Evolutionary conservation across 1,139 yeast species (phyloP).

Genomic region (Protomyces arabidopsidicola): DNA sequence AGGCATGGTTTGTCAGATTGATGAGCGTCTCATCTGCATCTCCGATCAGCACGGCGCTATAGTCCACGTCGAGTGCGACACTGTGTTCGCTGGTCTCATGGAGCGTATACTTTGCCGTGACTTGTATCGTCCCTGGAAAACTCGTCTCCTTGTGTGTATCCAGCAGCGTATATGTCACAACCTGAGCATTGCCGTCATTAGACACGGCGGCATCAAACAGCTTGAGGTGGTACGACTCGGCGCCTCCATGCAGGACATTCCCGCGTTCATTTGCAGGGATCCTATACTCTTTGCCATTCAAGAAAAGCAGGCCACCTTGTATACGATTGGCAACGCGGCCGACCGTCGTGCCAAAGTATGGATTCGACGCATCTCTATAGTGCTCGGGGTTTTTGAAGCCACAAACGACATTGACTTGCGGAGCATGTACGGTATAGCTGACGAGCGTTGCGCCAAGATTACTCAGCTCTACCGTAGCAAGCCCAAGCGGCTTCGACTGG

Average conservation of each 20-base stretch:
- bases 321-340: conserved; percentile 65
- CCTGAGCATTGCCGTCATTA: neutral
- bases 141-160: conserved; percentile 30
- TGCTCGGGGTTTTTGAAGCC: neutral
- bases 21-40: conserved; percentile 46
- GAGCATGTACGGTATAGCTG: neutral
- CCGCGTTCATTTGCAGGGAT: conserved; percentile 47
- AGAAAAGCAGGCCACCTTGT: conserved; percentile 45
- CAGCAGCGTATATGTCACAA: conserved; percentile 20
- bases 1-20: conserved; percentile 61
- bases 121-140: conserved; percentile 31
- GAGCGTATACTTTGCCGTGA: conserved; percentile 30
- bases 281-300: conserved; percentile 45
- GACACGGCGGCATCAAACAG: conserved; percentile 34
- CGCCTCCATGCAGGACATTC: conserved; percentile 53
- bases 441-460: neutral
- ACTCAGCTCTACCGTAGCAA: neutral
- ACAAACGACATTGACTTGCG: neutral
- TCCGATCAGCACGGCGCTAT: conserved; percentile 30
- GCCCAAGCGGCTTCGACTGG: neutral
- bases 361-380: conserved; percentile 6
- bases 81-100: conserved; percentile 26
- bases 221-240: conserved; percentile 51
- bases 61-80: conserved; percentile 30
- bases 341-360: conserved; percentile 34